A percentile compares a stretch with the other conserved stretches of the same genome.
Conservation (phyloP, 2,329 filamentous ascomycete species). For the Penicillium palitans region DNA sequence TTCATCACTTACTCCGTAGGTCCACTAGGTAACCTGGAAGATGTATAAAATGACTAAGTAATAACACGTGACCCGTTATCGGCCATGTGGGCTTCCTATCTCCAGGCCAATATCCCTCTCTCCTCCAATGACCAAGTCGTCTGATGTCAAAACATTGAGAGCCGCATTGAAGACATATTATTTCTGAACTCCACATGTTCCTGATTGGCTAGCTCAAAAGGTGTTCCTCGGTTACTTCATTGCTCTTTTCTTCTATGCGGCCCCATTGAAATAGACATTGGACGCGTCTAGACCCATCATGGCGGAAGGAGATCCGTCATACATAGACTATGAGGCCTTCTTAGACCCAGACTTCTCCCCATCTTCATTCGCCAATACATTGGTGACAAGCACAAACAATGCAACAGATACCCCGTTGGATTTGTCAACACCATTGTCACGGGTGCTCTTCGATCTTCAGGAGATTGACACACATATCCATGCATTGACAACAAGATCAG, state of each 20-base stretch:
- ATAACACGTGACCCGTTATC: conserved; percentile 6
- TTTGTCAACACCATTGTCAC: conserved; percentile 87
- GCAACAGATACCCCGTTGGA: conserved; percentile 85
- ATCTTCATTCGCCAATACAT: conserved; percentile 78
- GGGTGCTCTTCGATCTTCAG: conserved; percentile 93
- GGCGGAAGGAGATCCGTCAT: conserved; percentile 60
- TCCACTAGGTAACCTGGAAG: no score
- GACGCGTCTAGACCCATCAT: conserved; percentile 26
- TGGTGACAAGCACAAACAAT: conserved; percentile 90
- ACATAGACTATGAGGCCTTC: conserved; percentile 95
- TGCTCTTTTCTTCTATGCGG: conserved; percentile 2
- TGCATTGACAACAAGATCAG: conserved; percentile 78
- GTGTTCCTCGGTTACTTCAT: neutral
- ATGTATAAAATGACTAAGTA: conserved; percentile 6
- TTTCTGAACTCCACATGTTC: neutral
- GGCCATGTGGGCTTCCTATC: conserved; percentile 12
- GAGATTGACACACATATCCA: conserved; percentile 97
- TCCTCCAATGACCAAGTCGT: conserved; percentile 5
- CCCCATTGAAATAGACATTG: neutral
- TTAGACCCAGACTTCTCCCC: conserved; percentile 80
- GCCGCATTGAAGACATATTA: neutral
- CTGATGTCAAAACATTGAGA: conserved; percentile 5
- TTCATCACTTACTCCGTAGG: neutral
- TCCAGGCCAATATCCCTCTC: conserved; percentile 8
- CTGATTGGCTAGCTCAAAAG: neutral